phyloP scores from a whole-genome alignment of 805 yeast species.

The Candida khao-thaluensis region DNA sequence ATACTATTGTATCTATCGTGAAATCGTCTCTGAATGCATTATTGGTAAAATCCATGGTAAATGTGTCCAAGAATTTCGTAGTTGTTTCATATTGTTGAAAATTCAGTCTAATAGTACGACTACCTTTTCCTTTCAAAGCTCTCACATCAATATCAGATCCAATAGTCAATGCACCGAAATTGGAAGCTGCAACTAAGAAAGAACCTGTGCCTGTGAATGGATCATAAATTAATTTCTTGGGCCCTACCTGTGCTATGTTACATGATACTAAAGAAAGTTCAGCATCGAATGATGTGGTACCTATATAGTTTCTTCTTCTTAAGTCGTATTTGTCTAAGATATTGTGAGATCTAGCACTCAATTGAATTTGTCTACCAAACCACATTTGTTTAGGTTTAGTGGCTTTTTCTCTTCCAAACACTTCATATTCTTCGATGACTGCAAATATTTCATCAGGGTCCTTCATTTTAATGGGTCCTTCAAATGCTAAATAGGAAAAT shows the following conservation, averaged over 20 bases:
- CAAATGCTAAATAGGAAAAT: conserved; percentile 65
- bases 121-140: conserved; percentile 64
- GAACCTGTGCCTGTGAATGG: conserved; percentile 98
- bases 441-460: conserved; percentile 70
- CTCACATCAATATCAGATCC: conserved; percentile 94
- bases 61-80: conserved; percentile 62
- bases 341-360: conserved; percentile 60
- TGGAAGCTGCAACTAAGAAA: conserved; percentile 82
- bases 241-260: conserved; percentile 73
- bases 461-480: conserved; percentile 78
- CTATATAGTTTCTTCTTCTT: conserved; percentile 80
- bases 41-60: conserved; percentile 94
- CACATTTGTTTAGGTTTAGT: conserved; percentile 54
- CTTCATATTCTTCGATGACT: conserved; percentile 69
- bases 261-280: conserved; percentile 86
- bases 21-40: conserved; percentile 69
- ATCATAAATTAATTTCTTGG: conserved; percentile 74
- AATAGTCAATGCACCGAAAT: conserved; percentile 73
- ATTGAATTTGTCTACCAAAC: conserved; percentile 72
- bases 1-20: conserved; percentile 73
- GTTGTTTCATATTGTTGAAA: conserved; percentile 71
- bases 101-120: conserved; percentile 57
- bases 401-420: conserved; percentile 47
- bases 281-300: conserved; percentile 96
- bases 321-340: conserved; percentile 77